Percentiles rank a stretch among this genome's conserved stretches.
These are phyloP conservation scores for Daldinia sp. DNA, from an alignment of 2,329 filamentous ascomycete genomes.

Conservation along the genomic window DNA sequence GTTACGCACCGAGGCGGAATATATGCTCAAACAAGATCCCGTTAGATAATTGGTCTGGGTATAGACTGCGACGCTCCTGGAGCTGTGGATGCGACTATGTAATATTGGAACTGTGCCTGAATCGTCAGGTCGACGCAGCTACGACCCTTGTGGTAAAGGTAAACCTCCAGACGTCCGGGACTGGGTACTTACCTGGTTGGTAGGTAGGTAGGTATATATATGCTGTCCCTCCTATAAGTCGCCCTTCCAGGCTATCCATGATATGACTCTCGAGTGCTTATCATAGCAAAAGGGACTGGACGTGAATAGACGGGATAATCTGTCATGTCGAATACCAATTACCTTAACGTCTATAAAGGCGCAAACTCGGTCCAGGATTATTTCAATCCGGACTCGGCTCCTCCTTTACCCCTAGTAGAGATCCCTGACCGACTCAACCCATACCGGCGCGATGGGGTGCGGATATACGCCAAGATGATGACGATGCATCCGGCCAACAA, in stretches of 20 bases:
- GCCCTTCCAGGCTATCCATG: neutral
- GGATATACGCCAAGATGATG: constrained; percentile 76
- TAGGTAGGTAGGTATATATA: constrained; percentile 23
- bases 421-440: constrained; percentile 69
- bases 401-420: constrained; percentile 72
- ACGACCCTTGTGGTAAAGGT: constrained; percentile 9
- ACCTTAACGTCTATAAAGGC: constrained; percentile 68
- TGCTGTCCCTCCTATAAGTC: constrained; percentile 6
- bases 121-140: constrained; percentile 15
- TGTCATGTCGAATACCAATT: constrained; percentile 48
- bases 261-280: neutral
- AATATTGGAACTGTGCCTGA: constrained; percentile 18
- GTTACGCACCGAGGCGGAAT: constrained; percentile 13
- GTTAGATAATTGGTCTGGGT: constrained; percentile 27
- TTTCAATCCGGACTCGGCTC: constrained; percentile 68
- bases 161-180: neutral
- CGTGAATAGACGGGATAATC: constrained; percentile 3
- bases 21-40: constrained; percentile 23
- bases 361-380: constrained; percentile 68
- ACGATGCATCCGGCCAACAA: constrained; percentile 73
- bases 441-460: constrained; percentile 67
- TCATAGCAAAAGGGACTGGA: constrained; percentile 2
- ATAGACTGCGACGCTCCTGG: constrained; percentile 14
- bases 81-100: constrained; percentile 29
- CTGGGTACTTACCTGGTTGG: neutral